Base-by-base conservation (phyloP, 257 asterid species). In the Rhazya stricta region DNA sequence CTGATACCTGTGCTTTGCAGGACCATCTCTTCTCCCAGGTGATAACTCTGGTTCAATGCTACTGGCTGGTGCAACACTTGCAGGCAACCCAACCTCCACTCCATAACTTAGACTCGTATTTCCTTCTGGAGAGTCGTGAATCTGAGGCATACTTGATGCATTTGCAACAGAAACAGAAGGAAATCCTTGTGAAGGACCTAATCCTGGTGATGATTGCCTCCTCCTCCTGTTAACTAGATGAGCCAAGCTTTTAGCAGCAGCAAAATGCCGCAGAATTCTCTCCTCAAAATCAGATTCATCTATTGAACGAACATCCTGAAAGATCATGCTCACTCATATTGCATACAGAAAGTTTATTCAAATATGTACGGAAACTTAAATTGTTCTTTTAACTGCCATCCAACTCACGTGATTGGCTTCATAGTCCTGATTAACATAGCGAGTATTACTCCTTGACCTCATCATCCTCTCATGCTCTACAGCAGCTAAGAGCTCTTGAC, bases 401-500 rank as follows among this genome's bases (percentile, higher is more conserved):
- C 53, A 73, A 80, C 79, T 61, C 77, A 84, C 89, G 66, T 71
- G 72, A 57, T 74, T 72, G 60, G 77, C 76, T 74, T 81, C 90
- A n/a, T 34, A 69, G 56, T 77, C 80, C 67, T 43, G 86, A 73
- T 60, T 77, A 46, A 75, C 69, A 66, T 46, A 56, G 58, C 19
- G 83, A 48, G 67, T 12, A 39, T 73, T 69, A 37, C 46, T 77
- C 63, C 77, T 84, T 9, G 80, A 72, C 81, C 86, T 86, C 65
- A 65, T 57, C 76, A 76, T 79, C 81, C 81, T 85, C 76, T 81
- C 91, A 32, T 56, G 83, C 79, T 77, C 84, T 25, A 85, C 90
- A 58, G 84, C 88, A 65, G 82, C 85, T 57, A 87, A 69, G 72
- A 91, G 88, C 79, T 87, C 88, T 81, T 89, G 96, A 84, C 96